Evolutionary conservation across 2,329 filamentous ascomycete genomes (phyloP).

Genomic region (Periconia digitata): DNA sequence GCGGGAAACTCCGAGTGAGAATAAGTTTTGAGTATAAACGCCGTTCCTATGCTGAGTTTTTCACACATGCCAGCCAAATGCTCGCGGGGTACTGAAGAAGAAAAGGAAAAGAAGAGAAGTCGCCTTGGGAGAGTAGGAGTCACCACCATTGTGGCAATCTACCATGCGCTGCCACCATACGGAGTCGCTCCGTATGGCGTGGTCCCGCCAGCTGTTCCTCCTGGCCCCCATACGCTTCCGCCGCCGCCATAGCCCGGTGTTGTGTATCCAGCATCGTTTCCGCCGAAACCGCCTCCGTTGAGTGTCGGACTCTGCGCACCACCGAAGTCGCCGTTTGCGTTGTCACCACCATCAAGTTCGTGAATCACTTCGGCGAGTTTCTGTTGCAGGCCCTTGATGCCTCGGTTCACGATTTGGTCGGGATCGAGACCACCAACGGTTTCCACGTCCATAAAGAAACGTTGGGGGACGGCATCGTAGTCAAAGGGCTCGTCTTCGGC

Average conservation of each 20-base stretch:
- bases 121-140: too few relatives aligned
- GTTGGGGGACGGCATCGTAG: slow-evolving; percentile 79
- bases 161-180: slow-evolving; percentile 51
- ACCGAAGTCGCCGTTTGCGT: slow-evolving; percentile 56
- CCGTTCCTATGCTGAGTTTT: too few relatives aligned
- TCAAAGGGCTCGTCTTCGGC: slow-evolving; percentile 86
- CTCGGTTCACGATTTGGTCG: slow-evolving; percentile 83
- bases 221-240: slow-evolving; percentile 68
- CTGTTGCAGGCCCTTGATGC: slow-evolving; percentile 83
- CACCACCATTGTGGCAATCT: slow-evolving; percentile 1
- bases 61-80: too few relatives aligned
- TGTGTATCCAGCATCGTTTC: slow-evolving; percentile 65
- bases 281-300: slow-evolving; percentile 56
- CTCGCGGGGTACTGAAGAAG: too few relatives aligned
- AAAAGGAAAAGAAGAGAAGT: too few relatives aligned
- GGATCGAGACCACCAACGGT: slow-evolving; percentile 84
- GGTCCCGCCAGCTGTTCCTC: slow-evolving; percentile 47
- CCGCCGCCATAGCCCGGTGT: slow-evolving; percentile 60
- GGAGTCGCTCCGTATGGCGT: slow-evolving; percentile 64
- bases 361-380: slow-evolving; percentile 83
- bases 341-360: slow-evolving; percentile 60
- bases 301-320: slow-evolving; percentile 67
- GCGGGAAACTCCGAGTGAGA: too few relatives aligned
- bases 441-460: slow-evolving; percentile 95
- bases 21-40: too few relatives aligned